A percentile compares a stretch with the other conserved stretches of the same genome.
Conservation (phyloP, 2,329 filamentous ascomycete species). For the Sarocladium oryzae region DNA sequence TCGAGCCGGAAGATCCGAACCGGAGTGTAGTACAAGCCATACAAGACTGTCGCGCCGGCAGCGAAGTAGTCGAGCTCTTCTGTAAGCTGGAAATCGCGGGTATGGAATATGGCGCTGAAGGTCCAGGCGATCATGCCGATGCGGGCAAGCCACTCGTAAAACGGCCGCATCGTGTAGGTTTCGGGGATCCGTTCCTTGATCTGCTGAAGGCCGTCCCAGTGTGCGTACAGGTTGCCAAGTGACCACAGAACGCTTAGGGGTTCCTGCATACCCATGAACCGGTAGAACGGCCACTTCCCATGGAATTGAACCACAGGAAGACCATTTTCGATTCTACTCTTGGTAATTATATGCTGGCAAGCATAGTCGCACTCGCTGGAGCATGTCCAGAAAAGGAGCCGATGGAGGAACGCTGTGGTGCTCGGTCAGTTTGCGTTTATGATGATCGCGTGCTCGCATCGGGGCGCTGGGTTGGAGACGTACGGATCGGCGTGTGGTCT, state of each 20-base stretch:
- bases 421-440: constrained; percentile 14
- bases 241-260: constrained; percentile 91
- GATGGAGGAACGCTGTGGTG: constrained; percentile 67
- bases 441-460: constrained; percentile 10
- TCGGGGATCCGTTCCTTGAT: constrained; percentile 64
- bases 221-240: constrained; percentile 82
- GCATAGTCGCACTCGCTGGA: constrained; percentile 94
- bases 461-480: constrained; percentile 24
- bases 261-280: constrained; percentile 89
- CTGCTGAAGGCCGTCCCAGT: constrained; percentile 68
- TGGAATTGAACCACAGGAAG: constrained; percentile 83
- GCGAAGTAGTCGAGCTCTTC: constrained; percentile 97
- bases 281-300: constrained; percentile 96
- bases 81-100: constrained; percentile 74
- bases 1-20: constrained; percentile 82
- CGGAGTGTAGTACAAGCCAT: constrained; percentile 80
- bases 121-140: constrained; percentile 79
- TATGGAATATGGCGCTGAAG: constrained; percentile 89
- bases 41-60: constrained; percentile 82
- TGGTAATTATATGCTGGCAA: constrained; percentile 89
- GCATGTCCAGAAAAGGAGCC: constrained; percentile 88
- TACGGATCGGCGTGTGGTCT: constrained; percentile 61
- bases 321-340: constrained; percentile 57
- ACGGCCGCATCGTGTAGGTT: constrained; percentile 69
- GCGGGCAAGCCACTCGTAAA: constrained; percentile 74